These are phyloP conservation scores for Solanum pimpinellifolium DNA, from an alignment of 257 asterid species.

Conservation along the genomic window DNA sequence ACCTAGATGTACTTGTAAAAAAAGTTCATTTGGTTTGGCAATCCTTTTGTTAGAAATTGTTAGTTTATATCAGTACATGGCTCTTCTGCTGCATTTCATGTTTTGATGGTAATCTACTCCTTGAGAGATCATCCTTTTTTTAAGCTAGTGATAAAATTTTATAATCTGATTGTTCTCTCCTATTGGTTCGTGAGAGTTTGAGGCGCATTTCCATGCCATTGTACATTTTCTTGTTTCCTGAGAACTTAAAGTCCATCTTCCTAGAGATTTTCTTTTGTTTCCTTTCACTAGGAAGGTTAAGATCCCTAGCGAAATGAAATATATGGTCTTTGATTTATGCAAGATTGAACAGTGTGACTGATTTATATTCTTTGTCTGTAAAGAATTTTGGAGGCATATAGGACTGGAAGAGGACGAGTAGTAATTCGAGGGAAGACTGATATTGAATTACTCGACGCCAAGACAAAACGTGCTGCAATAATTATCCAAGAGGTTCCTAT, in stretches of 20 bases:
- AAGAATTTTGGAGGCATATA: constrained; percentile 82
- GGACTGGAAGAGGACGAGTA: constrained; percentile 91
- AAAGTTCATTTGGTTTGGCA: not conserved
- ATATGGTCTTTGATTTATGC: not conserved
- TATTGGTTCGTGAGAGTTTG: not conserved
- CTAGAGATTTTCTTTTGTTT: not conserved
- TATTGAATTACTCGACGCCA: constrained; percentile 74
- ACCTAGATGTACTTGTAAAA: not conserved
- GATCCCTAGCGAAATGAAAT: not conserved
- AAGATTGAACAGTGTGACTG: not conserved
- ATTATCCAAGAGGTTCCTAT: constrained; percentile 83
- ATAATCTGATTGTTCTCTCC: not conserved
- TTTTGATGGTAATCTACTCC: not conserved
- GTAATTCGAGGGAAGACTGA: constrained; percentile 95
- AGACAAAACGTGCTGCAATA: constrained; percentile 73
- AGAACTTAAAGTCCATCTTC: not conserved
- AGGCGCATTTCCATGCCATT: not conserved
- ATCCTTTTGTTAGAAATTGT: not conserved
- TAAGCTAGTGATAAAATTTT: not conserved
- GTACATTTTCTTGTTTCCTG: not conserved
- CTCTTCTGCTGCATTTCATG: not conserved
- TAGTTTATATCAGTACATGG: not conserved
- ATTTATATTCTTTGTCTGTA: not conserved
- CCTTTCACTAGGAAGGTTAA: not conserved
- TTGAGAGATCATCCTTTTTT: not conserved